Base-by-base conservation (phyloP, 495 filamentous ascomycete genomes). In the Aeminium ludgeri region DNA sequence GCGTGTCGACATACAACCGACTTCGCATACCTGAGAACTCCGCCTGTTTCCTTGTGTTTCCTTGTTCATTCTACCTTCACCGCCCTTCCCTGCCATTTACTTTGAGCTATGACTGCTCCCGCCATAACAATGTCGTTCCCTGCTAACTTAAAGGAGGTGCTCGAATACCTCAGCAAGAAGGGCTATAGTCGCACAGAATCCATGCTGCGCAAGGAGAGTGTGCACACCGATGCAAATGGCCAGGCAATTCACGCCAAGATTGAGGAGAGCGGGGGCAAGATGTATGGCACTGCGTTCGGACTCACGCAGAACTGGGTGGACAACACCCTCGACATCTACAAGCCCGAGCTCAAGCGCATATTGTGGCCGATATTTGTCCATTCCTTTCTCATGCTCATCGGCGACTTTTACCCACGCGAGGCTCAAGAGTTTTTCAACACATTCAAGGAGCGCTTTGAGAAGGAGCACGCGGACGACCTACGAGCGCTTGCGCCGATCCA, bases 161-260 rank as follows among this genome's bases (percentile, higher is more conserved):
- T 94, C 16, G 89, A 97, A 50, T 97, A 97, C 57, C 65, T 97
- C 10, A 73, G 79, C 36, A 97, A 97, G 61, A 95, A 95, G 54
- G 89, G 89, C 1, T 97, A 95, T 57, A 82, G 70, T 34, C 75
- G 79, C 17, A 96, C 89, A 0, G 89, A 97, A 55, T 82, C 87
- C 11, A 86, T 85, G 65, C 78, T 97, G 33, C 76, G 91, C 11
- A 76, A 82, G 58, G 89, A 97, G 53, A 91, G 86, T n/a, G 73
- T 72, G 2, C 71, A 78, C 46, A 67, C 81, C 34, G 82, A 85
- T 43, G 73, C 75, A 30, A 80, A 87, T 49, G 83, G 82, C 23
- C 65, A 72, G 32, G 80, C 80, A 6, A 66, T 85, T n/a, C 65
- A 62, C 10, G 46, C 54, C 3, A 61, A 63, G 15, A 58, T 67